These are phyloP conservation scores for Pleodorina starrii DNA, from an alignment of 139 green algal species.

Conservation along the genomic window DNA sequence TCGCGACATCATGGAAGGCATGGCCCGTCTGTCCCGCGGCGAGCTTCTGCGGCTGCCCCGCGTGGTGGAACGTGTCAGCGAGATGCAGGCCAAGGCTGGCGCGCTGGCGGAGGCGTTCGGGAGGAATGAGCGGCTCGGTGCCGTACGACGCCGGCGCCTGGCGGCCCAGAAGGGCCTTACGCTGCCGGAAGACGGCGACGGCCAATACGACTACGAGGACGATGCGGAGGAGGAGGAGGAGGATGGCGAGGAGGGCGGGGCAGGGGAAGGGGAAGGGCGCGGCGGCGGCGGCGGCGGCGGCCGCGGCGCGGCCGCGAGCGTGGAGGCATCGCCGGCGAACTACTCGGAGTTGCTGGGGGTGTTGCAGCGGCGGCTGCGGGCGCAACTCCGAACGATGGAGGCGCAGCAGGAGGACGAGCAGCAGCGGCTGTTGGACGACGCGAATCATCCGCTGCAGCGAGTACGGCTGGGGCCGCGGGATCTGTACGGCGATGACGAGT, in stretches of 20 bases:
- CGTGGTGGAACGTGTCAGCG: background rate
- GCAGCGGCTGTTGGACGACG: background rate
- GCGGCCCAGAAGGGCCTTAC: conserved; percentile 24
- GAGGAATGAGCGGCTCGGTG: background rate
- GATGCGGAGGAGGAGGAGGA: background rate
- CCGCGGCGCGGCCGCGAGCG: too few species aligned
- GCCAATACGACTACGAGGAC: background rate
- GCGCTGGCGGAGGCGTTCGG: background rate
- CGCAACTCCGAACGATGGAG: background rate
- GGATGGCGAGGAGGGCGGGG: background rate
- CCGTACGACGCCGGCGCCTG: background rate
- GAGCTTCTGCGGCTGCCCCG: background rate
- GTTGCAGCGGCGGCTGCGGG: background rate
- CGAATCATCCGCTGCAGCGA: background rate
- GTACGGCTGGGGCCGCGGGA: background rate
- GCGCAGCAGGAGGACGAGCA: background rate
- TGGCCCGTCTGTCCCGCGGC: background rate
- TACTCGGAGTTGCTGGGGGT: background rate
- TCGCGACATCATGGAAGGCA: background rate
- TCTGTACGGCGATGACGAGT: background rate
- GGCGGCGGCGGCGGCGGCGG: background rate
- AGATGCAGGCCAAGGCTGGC: background rate
- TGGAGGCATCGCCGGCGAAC: background rate
- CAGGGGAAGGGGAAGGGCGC: background rate
- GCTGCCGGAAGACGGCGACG: background rate